phyloP scores from a whole-genome alignment of 192 early-diverging fungal species.

The Entrophospora sp. region DNA sequence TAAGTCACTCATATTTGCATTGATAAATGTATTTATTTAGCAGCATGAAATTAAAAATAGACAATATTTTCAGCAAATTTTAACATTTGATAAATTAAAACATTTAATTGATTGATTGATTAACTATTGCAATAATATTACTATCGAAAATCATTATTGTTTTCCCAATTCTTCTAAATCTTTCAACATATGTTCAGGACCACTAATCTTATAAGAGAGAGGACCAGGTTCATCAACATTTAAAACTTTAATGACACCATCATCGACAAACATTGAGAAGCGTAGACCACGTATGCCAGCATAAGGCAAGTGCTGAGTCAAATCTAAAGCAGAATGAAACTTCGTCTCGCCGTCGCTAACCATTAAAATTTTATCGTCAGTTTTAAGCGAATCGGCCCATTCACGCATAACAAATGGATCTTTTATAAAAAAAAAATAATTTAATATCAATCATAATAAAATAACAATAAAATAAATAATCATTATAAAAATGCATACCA shows the following conservation, averaged over 20 bases:
- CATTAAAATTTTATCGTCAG: conserved; percentile 7
- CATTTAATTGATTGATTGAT: too few relatives aligned
- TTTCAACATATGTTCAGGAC: conserved; percentile 10
- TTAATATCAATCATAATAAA: not conserved
- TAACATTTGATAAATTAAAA: too few relatives aligned
- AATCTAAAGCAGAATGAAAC: conserved; percentile 3
- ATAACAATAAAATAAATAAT: not conserved
- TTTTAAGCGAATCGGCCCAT: not conserved
- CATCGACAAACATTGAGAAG: conserved; percentile 18
- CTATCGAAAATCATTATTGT: too few relatives aligned
- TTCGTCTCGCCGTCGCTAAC: conserved; percentile 5
- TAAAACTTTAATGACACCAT: conserved; percentile 18
- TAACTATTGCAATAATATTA: too few relatives aligned
- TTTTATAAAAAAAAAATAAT: conserved; percentile 2
- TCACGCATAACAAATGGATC: conserved; percentile 21
- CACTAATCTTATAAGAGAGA: conserved; percentile 1
- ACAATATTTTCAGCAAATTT: too few relatives aligned
- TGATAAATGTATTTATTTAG: too few relatives aligned
- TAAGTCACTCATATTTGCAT: too few relatives aligned
- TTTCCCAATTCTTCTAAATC: not conserved
- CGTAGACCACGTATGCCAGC: conserved; percentile 11
- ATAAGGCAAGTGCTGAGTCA: conserved; percentile 10
- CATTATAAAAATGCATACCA: not conserved
- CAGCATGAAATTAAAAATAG: too few relatives aligned
- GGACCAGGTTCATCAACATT: conserved; percentile 21